Evolutionary conservation across 768 basidiomycete genomes (phyloP).

Genomic region (Jaapia argillacea): DNA sequence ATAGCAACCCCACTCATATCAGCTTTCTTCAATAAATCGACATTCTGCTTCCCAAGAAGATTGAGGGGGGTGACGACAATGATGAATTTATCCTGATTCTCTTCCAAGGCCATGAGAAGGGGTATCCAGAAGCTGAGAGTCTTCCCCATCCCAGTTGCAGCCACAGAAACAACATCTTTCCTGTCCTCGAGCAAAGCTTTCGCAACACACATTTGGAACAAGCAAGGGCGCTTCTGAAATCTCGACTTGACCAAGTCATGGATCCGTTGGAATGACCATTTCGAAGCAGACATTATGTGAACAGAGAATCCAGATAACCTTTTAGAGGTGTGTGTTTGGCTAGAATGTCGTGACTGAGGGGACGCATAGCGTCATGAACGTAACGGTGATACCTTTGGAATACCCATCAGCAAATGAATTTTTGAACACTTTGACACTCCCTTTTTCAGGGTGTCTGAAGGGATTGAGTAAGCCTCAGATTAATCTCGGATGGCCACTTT

Average conservation of each 20-base stretch:
- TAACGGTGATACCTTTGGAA: neutral
- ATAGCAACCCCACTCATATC: constrained; percentile 4
- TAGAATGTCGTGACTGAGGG: neutral
- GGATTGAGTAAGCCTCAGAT: neutral
- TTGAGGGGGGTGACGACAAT: constrained; percentile 3
- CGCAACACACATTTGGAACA: constrained; percentile 9
- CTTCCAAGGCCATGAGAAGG: constrained; percentile 4
- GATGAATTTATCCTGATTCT: neutral
- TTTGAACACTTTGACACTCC: neutral
- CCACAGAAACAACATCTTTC: constrained; percentile 9
- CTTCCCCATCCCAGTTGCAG: constrained; percentile 11
- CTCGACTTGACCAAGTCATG: neutral
- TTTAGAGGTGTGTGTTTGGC: neutral
- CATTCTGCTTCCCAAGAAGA: constrained; percentile 6
- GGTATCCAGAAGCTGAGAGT: constrained; percentile 13
- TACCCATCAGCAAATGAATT: neutral
- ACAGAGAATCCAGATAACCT: neutral
- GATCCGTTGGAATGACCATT: neutral
- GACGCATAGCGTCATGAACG: neutral
- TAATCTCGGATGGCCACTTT: neutral
- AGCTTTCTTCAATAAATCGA: neutral
- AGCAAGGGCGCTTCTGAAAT: constrained; percentile 6
- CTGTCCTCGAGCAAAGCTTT: constrained; percentile 1
- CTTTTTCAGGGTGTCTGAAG: neutral
- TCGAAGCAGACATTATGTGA: neutral